Base-by-base conservation (phyloP, 2,329 filamentous ascomycete species). In the Stemphylium lycopersici region DNA sequence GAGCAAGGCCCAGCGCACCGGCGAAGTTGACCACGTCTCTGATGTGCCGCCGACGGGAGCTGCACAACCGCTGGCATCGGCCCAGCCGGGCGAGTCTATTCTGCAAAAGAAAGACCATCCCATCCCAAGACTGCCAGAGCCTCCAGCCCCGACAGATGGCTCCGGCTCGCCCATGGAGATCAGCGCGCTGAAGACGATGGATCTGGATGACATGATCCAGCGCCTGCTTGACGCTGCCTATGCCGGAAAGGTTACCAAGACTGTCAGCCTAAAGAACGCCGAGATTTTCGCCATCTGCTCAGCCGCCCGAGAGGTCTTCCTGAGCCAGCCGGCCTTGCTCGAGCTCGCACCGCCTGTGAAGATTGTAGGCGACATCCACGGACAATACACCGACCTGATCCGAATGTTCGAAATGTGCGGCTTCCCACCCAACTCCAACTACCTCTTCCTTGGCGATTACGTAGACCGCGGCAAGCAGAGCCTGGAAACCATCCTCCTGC, bases 401-500 rank as follows among this genome's bases (percentile, higher is more conserved):
- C 88, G 93, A 60, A 91, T 98, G 84, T 98, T 98, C 70, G 93
- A 98, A 76, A 97, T 97, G 93, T 97, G 93, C 72, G 93, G 93
- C 4, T 98, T 97, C 70, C 93, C 93, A 6, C 93, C 93, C 2
- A 93, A 98, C 81, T 93, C 95, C 73, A 99, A 99, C 84, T 99
- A 98, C 80, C 91, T 99, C 69, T 99, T 99, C 85, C 90, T 99
- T 45, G 95, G 95, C 67, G 95, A 99, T 77, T 99, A 99, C 73
- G 95, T 99, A 71, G 95, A 99, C 78, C 89, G 95, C 82, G 95
- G 95, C 81, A 98, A 99, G 84, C 95, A 99, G 80, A 97, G 93
- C 33, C 88, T 99, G 49, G 95, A 99, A 83, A 98, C 95, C 66
- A 98, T 99, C 79, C 96, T 92, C 81, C 84, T 99, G 62, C 85